Conservation (phyloP, 495 filamentous ascomycete genomes). For the Neurospora sp. region DNA sequence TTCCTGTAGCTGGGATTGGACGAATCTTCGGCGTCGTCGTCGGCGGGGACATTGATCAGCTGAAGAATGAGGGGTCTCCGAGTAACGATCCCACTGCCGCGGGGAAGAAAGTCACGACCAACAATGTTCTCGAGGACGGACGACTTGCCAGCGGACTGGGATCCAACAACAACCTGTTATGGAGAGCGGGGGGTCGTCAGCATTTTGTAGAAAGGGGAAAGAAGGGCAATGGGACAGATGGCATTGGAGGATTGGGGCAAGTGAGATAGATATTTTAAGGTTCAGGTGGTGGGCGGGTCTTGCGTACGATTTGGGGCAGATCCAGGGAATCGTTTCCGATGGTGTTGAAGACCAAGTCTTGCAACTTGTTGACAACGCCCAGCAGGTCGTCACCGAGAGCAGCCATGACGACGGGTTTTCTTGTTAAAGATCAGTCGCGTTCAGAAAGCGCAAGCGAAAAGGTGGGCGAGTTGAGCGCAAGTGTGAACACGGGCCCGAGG, state of each 20-base stretch:
- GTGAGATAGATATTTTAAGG: neutral
- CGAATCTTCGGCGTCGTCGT: slow-evolving; percentile 55
- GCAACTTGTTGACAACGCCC: slow-evolving; percentile 87
- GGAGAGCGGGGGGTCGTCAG: slow-evolving; percentile 4
- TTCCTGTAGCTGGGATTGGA: slow-evolving; percentile 43
- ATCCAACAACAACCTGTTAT: slow-evolving; percentile 87
- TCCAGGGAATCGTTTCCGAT: slow-evolving; percentile 98
- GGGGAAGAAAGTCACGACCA: slow-evolving; percentile 90
- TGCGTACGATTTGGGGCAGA: slow-evolving; percentile 88
- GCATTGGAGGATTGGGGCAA: neutral
- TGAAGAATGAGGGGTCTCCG: slow-evolving; percentile 89
- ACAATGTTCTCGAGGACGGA: slow-evolving; percentile 99
- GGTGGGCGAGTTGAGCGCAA: neutral
- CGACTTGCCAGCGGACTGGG: slow-evolving; percentile 98
- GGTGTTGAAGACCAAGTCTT: slow-evolving; percentile 98
- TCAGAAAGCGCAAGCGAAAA: neutral
- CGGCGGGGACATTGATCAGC: slow-evolving; percentile 92
- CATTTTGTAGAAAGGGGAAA: neutral
- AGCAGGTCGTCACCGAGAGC: slow-evolving; percentile 85
- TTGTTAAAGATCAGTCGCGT: neutral
- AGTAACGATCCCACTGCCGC: slow-evolving; percentile 94
- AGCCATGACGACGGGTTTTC: slow-evolving; percentile 31
- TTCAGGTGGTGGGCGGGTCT: slow-evolving; percentile 12
- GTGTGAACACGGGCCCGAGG: neutral
- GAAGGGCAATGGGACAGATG: neutral